Evolutionary conservation across 179 eudicot species (phyloP), one percentile per base, ranked within the genome.

Genomic region (Nepenthes alata): DNA sequence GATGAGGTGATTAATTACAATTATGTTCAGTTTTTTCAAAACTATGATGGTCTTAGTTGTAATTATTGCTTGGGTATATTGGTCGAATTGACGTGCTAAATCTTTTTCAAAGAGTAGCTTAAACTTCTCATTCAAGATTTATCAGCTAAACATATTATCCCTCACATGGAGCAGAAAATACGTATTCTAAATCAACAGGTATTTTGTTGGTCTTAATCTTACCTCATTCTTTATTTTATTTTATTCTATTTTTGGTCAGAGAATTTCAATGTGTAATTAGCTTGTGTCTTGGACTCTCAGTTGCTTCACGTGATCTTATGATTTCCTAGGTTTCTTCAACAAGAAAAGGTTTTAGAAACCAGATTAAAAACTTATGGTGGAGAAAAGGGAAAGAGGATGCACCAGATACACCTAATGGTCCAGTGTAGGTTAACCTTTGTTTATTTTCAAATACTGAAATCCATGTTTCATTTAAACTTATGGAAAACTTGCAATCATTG

Each of bases 291-390:
- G 11, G 15, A 34, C 10, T 25, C 13, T 51, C 58, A 47, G 3
- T 55, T 48, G 11, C 37, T 47, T 51, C n/a, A 57, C 11, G 45
- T 75, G 69, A 12, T 45, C 38, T 55, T 63, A n/a, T 63, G 62
- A 52, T 58, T 71, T 55, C 67, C 69, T 71, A 93, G 98, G 98
- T 93, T 60, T 81, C 97, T 68, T 90, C 95, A 48, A 93, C 98
- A 62, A 93, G 97, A 78, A 89, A 78, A 79, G 98, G 98, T 60
- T 93, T 93, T 71, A 85, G 94, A 80, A 93, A 93, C 80, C 98
- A 93, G 67, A 89, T 93, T 71, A 93, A 93, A 73, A 93, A 93
- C 74, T 77, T 93, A 68, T 93, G 97, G 98, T 93, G 98, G 98
- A 87, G 98, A 71, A 93, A 89, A 67, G 98, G 96, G 64, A 93